These are phyloP conservation scores for Gnomoniopsis smithogilvyi DNA, from an alignment of 2,329 filamentous ascomycete genomes.

Conservation along the genomic window DNA sequence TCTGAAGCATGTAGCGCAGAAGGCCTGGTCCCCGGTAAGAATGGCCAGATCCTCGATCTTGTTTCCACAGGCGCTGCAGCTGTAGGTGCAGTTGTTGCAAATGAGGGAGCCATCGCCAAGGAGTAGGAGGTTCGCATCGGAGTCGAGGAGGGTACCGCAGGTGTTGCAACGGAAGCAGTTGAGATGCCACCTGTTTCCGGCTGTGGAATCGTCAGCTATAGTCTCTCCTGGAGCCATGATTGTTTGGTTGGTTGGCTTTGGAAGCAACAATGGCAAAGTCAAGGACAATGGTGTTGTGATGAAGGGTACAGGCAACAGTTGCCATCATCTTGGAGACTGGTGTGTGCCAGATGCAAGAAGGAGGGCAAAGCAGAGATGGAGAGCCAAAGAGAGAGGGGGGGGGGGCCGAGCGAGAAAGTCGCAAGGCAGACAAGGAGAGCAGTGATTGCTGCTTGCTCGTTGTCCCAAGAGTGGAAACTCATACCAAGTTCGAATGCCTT, in stretches of 20 bases:
- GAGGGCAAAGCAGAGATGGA: neutral
- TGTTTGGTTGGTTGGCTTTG: conserved; percentile 18
- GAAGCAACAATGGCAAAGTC: conserved; percentile 8
- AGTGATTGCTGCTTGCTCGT: neutral
- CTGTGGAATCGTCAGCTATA: conserved; percentile 42
- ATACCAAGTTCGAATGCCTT: conserved; percentile 96
- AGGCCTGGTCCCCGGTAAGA: conserved; percentile 94
- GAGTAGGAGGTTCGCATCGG: conserved; percentile 93
- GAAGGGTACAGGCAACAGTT: neutral
- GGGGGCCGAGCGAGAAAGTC: no score
- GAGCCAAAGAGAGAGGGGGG: no score
- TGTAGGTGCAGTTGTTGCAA: conserved; percentile 99
- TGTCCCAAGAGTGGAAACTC: conserved; percentile 26
- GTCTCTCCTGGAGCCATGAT: conserved; percentile 17
- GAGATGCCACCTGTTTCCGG: conserved; percentile 96
- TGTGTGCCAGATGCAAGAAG: neutral
- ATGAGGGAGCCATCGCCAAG: conserved; percentile 97
- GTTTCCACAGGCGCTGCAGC: conserved; percentile 92
- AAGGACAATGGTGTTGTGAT: neutral
- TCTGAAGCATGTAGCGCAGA: conserved; percentile 94
- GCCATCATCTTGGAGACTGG: neutral
- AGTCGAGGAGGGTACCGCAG: conserved; percentile 92
- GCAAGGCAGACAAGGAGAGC: neutral
- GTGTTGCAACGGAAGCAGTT: conserved; percentile 98
- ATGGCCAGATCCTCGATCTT: conserved; percentile 99